Conservation (phyloP, 441 rosid genomes). For the Melastoma candidum region DNA sequence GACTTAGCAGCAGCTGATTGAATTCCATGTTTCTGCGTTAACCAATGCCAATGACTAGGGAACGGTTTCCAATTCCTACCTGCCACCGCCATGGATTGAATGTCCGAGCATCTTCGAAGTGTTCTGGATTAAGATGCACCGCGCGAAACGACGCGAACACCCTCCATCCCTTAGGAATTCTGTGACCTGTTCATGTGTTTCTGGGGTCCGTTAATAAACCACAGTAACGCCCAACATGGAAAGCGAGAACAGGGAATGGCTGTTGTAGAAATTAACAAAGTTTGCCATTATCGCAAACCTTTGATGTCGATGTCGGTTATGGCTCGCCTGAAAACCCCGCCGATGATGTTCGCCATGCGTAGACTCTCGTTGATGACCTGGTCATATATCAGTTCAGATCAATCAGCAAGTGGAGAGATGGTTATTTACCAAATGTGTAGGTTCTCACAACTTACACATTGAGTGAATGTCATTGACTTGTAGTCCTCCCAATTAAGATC, state of each 20-base stretch:
- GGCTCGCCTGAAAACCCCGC: conserved; percentile 54
- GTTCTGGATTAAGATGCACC: conserved; percentile 40
- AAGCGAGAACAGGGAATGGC: too few relatives aligned
- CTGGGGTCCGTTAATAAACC: neutral
- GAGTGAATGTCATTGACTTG: conserved; percentile 47
- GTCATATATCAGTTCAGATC: neutral
- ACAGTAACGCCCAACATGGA: too few relatives aligned
- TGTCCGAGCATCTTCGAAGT: conserved; percentile 28
- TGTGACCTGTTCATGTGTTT: conserved; percentile 22
- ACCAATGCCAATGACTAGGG: conserved; percentile 17
- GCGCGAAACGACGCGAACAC: conserved; percentile 53
- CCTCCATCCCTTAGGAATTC: conserved; percentile 54
- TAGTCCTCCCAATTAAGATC: conserved; percentile 51
- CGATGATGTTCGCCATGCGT: conserved; percentile 45
- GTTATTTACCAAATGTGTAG: conserved; percentile 3
- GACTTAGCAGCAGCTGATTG: conserved; percentile 25
- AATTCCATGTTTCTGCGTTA: conserved; percentile 2
- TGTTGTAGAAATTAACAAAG: neutral
- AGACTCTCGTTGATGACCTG: conserved; percentile 56
- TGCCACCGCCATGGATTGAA: conserved; percentile 66
- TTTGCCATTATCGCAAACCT: conserved; percentile 21
- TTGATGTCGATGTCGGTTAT: conserved; percentile 41
- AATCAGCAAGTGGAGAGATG: neutral
- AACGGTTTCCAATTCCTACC: conserved; percentile 31
- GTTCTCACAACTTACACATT: conserved; percentile 19